These are phyloP conservation scores for Fraxinus nigra DNA, from an alignment of 305 asterid species.

Conservation along the genomic window DNA sequence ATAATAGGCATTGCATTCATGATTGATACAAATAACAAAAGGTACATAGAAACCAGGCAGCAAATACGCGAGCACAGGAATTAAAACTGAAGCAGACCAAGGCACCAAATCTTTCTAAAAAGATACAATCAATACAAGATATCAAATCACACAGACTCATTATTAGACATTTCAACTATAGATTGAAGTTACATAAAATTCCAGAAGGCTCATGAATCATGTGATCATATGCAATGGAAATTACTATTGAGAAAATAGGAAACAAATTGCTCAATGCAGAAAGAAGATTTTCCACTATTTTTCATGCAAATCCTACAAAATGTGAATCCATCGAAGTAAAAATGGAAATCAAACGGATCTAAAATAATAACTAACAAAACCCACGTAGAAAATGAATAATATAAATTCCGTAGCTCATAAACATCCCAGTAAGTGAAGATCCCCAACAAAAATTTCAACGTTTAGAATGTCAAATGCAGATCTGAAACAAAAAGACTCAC, in stretches of 20 bases:
- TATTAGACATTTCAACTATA: not conserved
- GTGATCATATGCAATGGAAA: not conserved
- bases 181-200: not conserved
- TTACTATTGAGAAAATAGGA: not conserved
- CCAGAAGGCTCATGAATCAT: not conserved
- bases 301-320: not conserved
- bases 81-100: not conserved
- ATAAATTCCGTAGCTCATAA: not conserved
- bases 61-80: not conserved
- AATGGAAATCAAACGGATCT: not conserved
- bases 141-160: not conserved
- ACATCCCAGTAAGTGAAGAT: not conserved
- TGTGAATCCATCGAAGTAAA: not conserved
- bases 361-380: not conserved
- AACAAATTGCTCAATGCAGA: not conserved
- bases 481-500: not conserved
- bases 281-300: not conserved
- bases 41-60: not conserved
- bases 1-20: not conserved
- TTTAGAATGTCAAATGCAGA: not conserved
- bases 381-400: not conserved
- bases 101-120: not conserved
- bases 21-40: not conserved
- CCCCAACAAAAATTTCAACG: not conserved
- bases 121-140: not conserved